phyloP scores from a whole-genome alignment of 1,139 yeast species.

The Insectozyma bohioensis region DNA sequence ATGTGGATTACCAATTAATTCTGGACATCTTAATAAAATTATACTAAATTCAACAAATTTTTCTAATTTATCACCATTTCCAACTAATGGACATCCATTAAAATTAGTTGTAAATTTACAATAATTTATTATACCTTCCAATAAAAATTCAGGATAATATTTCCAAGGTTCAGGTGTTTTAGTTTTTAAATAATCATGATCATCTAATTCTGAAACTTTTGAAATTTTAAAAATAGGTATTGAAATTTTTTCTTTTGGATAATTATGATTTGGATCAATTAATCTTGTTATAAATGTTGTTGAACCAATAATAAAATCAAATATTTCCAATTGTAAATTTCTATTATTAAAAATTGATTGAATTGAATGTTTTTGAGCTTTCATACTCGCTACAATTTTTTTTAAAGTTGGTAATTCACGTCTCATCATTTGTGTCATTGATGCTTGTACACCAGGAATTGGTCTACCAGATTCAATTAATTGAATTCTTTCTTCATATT shows the following conservation, averaged over 20 bases:
- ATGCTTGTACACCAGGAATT: slow-evolving; percentile 30
- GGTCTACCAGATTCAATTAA: slow-evolving; percentile 36
- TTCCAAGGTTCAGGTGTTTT: slow-evolving; percentile 77
- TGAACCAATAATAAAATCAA: slow-evolving; percentile 77
- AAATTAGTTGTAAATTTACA: slow-evolving; percentile 65
- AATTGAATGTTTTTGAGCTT: slow-evolving; percentile 52
- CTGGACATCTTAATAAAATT: slow-evolving; percentile 79
- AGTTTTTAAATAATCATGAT: slow-evolving; percentile 62
- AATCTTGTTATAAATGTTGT: slow-evolving; percentile 68
- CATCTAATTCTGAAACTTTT: slow-evolving; percentile 54
- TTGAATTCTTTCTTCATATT: slow-evolving; percentile 51
- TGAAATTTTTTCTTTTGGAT: slow-evolving; percentile 54
- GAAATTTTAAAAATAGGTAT: slow-evolving; percentile 67
- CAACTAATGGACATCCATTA: slow-evolving; percentile 57
- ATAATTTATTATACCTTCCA: slow-evolving; percentile 82
- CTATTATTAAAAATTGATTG: slow-evolving; percentile 60
- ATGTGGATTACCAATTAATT: slow-evolving; percentile 87
- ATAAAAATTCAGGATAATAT: slow-evolving; percentile 79
- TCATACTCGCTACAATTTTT: slow-evolving; percentile 35
- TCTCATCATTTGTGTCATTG: slow-evolving; percentile 30
- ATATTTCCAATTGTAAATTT: slow-evolving; percentile 59
- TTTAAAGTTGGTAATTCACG: slow-evolving; percentile 48
- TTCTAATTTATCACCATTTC: slow-evolving; percentile 49
- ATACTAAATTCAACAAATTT: slow-evolving; percentile 73
- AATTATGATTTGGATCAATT: slow-evolving; percentile 67